These are phyloP conservation scores for Podospora pseudoanserina DNA, from an alignment of 495 filamentous ascomycete genomes.

Conservation along the genomic window DNA sequence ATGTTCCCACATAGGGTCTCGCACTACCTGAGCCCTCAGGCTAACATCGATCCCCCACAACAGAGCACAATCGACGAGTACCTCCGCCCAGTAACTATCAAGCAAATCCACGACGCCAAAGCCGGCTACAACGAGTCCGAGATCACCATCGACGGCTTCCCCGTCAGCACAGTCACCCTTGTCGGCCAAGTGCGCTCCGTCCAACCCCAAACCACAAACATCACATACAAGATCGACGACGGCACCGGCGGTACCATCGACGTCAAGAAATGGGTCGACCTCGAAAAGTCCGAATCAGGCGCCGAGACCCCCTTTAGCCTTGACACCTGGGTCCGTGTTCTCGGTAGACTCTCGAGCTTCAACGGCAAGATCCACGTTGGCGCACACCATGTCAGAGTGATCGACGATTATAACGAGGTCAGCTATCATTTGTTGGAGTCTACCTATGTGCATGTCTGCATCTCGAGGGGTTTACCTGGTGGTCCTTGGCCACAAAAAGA, in stretches of 20 bases:
- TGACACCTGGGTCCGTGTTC: conserved; percentile 77
- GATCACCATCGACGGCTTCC: conserved; percentile 73
- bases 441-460: conserved; percentile 78
- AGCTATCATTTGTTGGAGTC: conserved; percentile 86
- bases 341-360: conserved; percentile 73
- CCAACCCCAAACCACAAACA: conserved; percentile 80
- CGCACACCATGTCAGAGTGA: conserved; percentile 72
- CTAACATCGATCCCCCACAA: background rate
- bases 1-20: background rate
- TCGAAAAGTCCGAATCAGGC: conserved; percentile 48
- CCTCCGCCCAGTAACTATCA: conserved; percentile 88
- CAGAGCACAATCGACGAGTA: conserved; percentile 55
- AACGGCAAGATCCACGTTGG: conserved; percentile 74
- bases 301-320: conserved; percentile 42
- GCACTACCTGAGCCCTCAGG: background rate
- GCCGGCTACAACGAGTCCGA: conserved; percentile 66
- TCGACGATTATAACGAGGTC: conserved; percentile 86
- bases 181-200: conserved; percentile 88
- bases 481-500: conserved; percentile 26
- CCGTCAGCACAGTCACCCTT: conserved; percentile 66
- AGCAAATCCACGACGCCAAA: conserved; percentile 80
- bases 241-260: conserved; percentile 82
- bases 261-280: conserved; percentile 88
- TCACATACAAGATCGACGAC: conserved; percentile 90
- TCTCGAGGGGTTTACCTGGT: conserved; percentile 58